These are phyloP conservation scores for Cyclostephanos tholiformis DNA, from an alignment of 108 stramenopile species.

Conservation along the genomic window DNA sequence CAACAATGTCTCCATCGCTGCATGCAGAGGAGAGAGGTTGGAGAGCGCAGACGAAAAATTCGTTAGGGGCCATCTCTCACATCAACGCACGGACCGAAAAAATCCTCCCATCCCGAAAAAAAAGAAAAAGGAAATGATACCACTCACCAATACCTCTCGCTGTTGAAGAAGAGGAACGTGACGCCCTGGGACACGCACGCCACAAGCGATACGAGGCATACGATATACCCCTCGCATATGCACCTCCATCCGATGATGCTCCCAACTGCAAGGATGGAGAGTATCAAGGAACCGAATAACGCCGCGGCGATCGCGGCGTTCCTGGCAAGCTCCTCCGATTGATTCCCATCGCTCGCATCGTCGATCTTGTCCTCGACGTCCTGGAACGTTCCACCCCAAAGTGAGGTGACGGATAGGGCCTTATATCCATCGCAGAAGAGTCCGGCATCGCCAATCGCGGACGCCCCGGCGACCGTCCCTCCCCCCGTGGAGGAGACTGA, in stretches of 20 bases:
- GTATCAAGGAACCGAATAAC: constrained; percentile 18
- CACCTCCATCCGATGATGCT: constrained; percentile 31
- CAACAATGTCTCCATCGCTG: constrained; percentile 38
- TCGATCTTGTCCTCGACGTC: constrained; percentile 20
- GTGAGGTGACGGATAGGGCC: constrained; percentile 3
- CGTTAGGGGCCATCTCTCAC: background rate
- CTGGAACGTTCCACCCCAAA: constrained; percentile 23
- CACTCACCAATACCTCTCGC: constrained; percentile 42
- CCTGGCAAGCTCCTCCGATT: constrained; percentile 35
- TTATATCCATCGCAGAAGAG: constrained; percentile 30
- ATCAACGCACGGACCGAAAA: background rate
- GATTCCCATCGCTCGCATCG: constrained; percentile 21
- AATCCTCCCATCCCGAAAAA: background rate
- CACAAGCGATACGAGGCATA: constrained; percentile 13
- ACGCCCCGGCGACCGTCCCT: background rate
- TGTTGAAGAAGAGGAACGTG: constrained; percentile 40
- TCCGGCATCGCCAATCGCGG: constrained; percentile 16
- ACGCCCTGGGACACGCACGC: constrained; percentile 38
- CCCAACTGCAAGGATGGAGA: constrained; percentile 21
- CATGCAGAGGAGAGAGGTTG: background rate
- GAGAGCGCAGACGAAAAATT: background rate
- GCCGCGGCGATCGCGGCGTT: constrained; percentile 21
- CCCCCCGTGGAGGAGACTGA: background rate
- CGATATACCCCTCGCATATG: constrained; percentile 28
- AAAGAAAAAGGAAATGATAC: too few species aligned